Evolutionary conservation across 345 rosid genomes (phyloP), one percentile per base, ranked within the genome.

Genomic region (Aurinia saxatilis): DNA sequence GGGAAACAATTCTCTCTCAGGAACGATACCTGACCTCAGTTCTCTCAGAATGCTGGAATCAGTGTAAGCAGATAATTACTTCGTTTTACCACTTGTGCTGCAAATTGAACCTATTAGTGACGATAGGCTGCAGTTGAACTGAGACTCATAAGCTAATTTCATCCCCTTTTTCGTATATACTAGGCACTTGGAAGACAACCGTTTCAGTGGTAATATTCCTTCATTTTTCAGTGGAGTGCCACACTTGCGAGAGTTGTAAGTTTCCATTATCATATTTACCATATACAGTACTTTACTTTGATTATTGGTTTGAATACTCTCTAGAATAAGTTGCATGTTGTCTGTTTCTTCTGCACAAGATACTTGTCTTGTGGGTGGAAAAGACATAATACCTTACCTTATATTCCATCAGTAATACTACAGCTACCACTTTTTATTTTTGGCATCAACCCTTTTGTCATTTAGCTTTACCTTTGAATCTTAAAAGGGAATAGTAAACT

Each of bases 121-220:
- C 9, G 1, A 21, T 21, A 51, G 13, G 23, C 55, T 13, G 8
- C 29, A 35, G 4, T 10, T 15, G 31, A 35, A 23, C 53, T 18
- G 30, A 50, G 45, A 59, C 8, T 19, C 38, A 50, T 46, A 57
- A 49, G 53, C 60, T 65, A 59, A 66, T 37, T 11, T 52, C 8
- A 48, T 65, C 2, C 8, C 1, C 2, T 27, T 25, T 57, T 67
- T 51, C 7, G 36, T 60, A 11, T 73, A 21, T 41, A 46, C 31
- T 64, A 93, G 99, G 81, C 95, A 85, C 76, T 76, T 93, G 77
- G 87, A 93, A 72, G 77, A 84, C 76, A 93, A 90, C 50, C 78
- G 62, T 18, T 74, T 85, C 63, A 68, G 50, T 61, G 99, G 97
- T 73, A 52, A 4, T 58, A 82, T 90, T 66, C 89, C 92, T 39